Conservation (phyloP, 2,329 filamentous ascomycete genomes). For the Neonectria sp. region DNA sequence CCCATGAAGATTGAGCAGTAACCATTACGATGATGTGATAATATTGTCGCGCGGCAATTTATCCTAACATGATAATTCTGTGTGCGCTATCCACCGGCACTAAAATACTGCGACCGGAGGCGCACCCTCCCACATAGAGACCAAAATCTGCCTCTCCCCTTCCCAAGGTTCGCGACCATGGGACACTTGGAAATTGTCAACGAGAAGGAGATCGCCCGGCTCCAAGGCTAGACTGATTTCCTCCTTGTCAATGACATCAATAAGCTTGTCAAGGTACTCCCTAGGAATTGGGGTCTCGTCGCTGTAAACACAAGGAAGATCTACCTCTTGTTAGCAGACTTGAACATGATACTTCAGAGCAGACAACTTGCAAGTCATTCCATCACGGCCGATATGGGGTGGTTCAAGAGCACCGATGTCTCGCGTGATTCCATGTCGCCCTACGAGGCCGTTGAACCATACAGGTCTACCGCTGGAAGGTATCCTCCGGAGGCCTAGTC, state of each 20-base stretch:
- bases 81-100: too few species aligned
- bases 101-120: conserved; percentile 18
- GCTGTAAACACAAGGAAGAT: conserved; percentile 19
- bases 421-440: conserved; percentile 24
- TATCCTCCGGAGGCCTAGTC: conserved; percentile 8
- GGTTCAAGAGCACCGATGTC: conserved; percentile 24
- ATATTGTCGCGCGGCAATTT: too few species aligned
- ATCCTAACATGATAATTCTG: too few species aligned
- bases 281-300: conserved; percentile 22
- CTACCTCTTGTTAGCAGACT: neutral
- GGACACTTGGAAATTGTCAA: conserved; percentile 33
- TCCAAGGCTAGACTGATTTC: conserved; percentile 18
- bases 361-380: conserved; percentile 23
- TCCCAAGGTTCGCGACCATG: conserved; percentile 33
- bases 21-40: too few species aligned
- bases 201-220: conserved; percentile 21
- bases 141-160: conserved; percentile 31
- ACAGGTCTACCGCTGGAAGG: conserved; percentile 24
- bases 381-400: conserved; percentile 12
- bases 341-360: neutral
- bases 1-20: too few species aligned
- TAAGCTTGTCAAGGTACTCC: conserved; percentile 21
- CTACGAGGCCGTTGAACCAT: conserved; percentile 29
- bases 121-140: conserved; percentile 34
- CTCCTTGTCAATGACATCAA: conserved; percentile 26